phyloP scores from a whole-genome alignment of 805 yeast species.

The Ogataea philodendri region DNA sequence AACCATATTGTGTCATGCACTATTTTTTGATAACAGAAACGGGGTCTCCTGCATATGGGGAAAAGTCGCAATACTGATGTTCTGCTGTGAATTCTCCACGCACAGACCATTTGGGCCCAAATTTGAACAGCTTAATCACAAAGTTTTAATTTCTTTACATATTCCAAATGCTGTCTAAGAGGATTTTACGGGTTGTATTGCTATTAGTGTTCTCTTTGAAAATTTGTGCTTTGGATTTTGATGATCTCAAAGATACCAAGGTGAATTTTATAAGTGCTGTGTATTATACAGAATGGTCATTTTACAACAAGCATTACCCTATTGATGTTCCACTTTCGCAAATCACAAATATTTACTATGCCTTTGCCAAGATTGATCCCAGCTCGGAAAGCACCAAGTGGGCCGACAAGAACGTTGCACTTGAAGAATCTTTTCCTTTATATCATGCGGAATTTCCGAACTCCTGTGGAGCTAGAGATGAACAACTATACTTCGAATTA shows the following conservation, averaged over 20 bases:
- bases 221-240: background rate
- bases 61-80: too few species aligned
- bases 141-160: too few species aligned
- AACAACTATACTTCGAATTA: background rate
- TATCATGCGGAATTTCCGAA: slow-evolving; percentile 1
- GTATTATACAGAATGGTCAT: slow-evolving; percentile 64
- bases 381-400: slow-evolving; percentile 45
- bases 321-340: slow-evolving; percentile 54
- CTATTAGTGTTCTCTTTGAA: background rate
- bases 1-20: too few species aligned
- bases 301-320: slow-evolving; percentile 62
- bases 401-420: slow-evolving; percentile 68
- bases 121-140: too few species aligned
- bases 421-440: slow-evolving; percentile 32
- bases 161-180: too few species aligned
- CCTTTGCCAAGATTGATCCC: slow-evolving; percentile 64
- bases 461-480: slow-evolving; percentile 1
- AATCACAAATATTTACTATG: slow-evolving; percentile 71
- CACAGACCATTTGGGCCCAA: too few species aligned
- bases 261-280: slow-evolving; percentile 22
- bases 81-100: too few species aligned
- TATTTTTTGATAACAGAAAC: too few species aligned
- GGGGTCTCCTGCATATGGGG: too few species aligned
- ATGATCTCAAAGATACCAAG: background rate
- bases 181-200: too few species aligned